Evolutionary conservation across 768 basidiomycete species (phyloP).

Genomic region (Pulveroboletus sp.): DNA sequence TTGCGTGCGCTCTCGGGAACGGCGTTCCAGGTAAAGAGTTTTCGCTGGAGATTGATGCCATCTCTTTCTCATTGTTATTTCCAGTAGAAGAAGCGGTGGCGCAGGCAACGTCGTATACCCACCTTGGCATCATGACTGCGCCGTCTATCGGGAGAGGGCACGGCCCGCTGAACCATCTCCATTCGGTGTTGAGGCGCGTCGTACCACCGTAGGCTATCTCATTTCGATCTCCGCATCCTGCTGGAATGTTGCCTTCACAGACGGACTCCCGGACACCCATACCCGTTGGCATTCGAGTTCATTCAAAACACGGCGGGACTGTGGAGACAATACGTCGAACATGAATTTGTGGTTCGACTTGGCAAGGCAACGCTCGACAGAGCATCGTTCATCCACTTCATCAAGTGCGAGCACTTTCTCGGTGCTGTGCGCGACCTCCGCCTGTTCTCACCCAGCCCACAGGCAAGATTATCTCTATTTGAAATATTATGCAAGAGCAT

Average conservation of each 20-base stretch:
- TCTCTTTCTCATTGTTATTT: not conserved
- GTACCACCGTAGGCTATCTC: conserved; percentile 58
- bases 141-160: conserved; percentile 65
- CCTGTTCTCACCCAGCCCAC: not conserved
- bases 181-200: conserved; percentile 44
- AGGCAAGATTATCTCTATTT: conserved; percentile 83
- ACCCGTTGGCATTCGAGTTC: conserved; percentile 64
- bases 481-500: conserved; percentile 81
- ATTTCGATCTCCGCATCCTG: not conserved
- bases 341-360: conserved; percentile 77
- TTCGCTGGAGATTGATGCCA: not conserved
- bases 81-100: conserved; percentile 56
- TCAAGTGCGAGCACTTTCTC: conserved; percentile 51
- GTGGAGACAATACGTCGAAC: conserved; percentile 77
- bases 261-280: conserved; percentile 54
- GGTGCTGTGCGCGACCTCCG: not conserved
- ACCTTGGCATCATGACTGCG: conserved; percentile 69
- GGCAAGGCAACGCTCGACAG: conserved; percentile 65
- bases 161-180: conserved; percentile 86
- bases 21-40: conserved; percentile 34
- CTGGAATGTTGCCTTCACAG: conserved; percentile 32
- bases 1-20: conserved; percentile 65
- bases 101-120: conserved; percentile 66
- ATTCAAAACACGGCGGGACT: conserved; percentile 50
- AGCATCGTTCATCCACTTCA: conserved; percentile 76